These are phyloP conservation scores for Penicillium taxi DNA, from an alignment of 495 filamentous ascomycete genomes.

Conservation along the genomic window DNA sequence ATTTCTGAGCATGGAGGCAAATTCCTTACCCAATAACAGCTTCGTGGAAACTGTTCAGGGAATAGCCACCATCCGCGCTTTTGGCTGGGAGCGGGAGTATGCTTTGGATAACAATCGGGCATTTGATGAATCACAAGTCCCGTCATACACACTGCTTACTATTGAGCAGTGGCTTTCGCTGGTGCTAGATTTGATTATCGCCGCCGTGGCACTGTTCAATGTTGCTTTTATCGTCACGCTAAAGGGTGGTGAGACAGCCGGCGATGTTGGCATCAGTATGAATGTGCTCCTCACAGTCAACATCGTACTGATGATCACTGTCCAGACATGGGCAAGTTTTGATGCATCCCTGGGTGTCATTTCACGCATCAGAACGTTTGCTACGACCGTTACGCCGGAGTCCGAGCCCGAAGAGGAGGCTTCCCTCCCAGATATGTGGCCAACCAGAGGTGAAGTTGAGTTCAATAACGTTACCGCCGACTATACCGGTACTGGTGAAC, in stretches of 20 bases:
- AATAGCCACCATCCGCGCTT: constrained; percentile 59
- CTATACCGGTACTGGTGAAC: constrained; percentile 10
- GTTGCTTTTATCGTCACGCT: constrained; percentile 36
- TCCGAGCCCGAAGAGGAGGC: background rate
- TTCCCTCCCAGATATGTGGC: constrained; percentile 16
- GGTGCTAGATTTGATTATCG: constrained; percentile 50
- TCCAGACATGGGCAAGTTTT: constrained; percentile 38
- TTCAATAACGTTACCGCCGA: constrained; percentile 16
- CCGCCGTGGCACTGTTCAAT: constrained; percentile 32
- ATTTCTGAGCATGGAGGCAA: background rate
- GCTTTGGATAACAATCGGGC: constrained; percentile 31
- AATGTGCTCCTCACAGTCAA: constrained; percentile 47
- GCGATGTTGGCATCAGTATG: constrained; percentile 50
- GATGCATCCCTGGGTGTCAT: constrained; percentile 48
- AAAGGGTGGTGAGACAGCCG: background rate
- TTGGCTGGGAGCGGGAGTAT: constrained; percentile 42
- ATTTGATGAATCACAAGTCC: constrained; percentile 50
- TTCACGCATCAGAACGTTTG: constrained; percentile 32
- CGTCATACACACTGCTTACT: constrained; percentile 50
- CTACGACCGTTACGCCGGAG: background rate
- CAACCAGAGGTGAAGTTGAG: constrained; percentile 16
- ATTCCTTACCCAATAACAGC: background rate
- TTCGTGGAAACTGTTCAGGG: constrained; percentile 42
- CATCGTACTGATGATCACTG: background rate
- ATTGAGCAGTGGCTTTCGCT: constrained; percentile 62